Conservation (phyloP, 192 early-diverging fungal genomes). For the Linnemannia schmuckeri region DNA sequence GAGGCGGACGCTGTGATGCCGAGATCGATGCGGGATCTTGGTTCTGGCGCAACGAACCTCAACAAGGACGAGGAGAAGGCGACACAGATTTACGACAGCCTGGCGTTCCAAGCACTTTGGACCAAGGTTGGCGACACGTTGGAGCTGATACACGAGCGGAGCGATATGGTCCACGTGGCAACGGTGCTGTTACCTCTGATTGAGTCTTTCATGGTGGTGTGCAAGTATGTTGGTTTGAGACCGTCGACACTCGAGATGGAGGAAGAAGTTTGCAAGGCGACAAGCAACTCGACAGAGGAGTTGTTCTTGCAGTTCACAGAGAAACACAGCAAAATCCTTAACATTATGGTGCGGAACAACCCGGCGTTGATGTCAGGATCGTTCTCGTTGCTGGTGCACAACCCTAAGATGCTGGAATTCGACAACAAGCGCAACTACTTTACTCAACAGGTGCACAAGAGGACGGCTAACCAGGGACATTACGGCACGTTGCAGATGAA, state of each 20-base stretch:
- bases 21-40: conserved; percentile 60
- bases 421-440: conserved; percentile 99
- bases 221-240: conserved; percentile 82
- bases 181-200: conserved; percentile 95
- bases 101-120: conserved; percentile 81
- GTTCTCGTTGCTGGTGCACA: conserved; percentile 95
- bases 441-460: conserved; percentile 93
- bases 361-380: conserved; percentile 96
- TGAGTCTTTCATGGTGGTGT: conserved; percentile 98
- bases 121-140: conserved; percentile 80
- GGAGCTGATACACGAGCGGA: conserved; percentile 76
- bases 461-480: conserved; percentile 68
- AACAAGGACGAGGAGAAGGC: conserved; percentile 65
- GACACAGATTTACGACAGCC: conserved; percentile 62
- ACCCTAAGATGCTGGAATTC: conserved; percentile 98
- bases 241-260: conserved; percentile 55
- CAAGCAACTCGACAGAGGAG: conserved; percentile 63
- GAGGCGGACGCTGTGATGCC: conserved; percentile 50
- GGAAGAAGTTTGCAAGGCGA: conserved; percentile 29
- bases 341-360: conserved; percentile 98
- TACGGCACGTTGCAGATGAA: conserved; percentile 86
- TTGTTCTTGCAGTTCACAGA: conserved; percentile 94
- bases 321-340: conserved; percentile 95
- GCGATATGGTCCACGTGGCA: conserved; percentile 89
- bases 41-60: conserved; percentile 23